These are phyloP conservation scores for Microcyclospora tardicrescens DNA, from an alignment of 2,329 filamentous ascomycete genomes.

Conservation along the genomic window DNA sequence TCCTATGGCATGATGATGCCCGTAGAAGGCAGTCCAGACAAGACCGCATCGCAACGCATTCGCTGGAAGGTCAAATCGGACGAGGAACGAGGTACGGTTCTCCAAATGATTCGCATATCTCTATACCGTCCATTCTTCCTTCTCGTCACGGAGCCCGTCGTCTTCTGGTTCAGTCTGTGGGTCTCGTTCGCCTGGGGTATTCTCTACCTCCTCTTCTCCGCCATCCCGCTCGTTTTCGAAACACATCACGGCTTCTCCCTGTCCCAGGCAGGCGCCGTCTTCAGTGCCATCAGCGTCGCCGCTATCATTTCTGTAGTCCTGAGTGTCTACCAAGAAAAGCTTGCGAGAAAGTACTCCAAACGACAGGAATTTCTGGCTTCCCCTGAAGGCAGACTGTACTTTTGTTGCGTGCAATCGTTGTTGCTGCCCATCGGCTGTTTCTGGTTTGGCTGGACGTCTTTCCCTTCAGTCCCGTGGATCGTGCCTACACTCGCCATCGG, in stretches of 20 bases:
- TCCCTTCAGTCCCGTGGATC: constrained; percentile 54
- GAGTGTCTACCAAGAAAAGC: constrained; percentile 32
- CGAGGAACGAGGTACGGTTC: constrained; percentile 57
- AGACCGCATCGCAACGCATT: constrained; percentile 26
- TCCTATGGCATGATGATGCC: constrained; percentile 41
- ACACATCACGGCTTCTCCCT: constrained; percentile 54
- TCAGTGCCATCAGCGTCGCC: constrained; percentile 58
- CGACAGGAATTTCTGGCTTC: constrained; percentile 30
- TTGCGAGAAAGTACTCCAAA: constrained; percentile 8
- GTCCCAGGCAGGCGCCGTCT: constrained; percentile 57
- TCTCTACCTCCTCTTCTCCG: constrained; percentile 71
- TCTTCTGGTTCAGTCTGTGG: constrained; percentile 83
- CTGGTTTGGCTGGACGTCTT: constrained; percentile 64
- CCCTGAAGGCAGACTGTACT: constrained; percentile 72
- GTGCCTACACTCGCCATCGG: constrained; percentile 56
- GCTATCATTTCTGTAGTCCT: constrained; percentile 52
- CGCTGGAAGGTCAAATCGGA: constrained; percentile 47
- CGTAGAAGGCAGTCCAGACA: constrained; percentile 9
- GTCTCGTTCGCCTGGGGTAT: constrained; percentile 81
- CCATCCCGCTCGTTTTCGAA: constrained; percentile 65
- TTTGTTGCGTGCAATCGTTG: constrained; percentile 61
- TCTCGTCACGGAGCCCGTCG: constrained; percentile 61
- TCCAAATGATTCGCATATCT: constrained; percentile 59
- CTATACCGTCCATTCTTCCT: constrained; percentile 67
- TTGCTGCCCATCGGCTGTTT: constrained; percentile 71